These are phyloP conservation scores for Podila epicladia DNA, from an alignment of 192 early-diverging fungal species.

Conservation along the genomic window DNA sequence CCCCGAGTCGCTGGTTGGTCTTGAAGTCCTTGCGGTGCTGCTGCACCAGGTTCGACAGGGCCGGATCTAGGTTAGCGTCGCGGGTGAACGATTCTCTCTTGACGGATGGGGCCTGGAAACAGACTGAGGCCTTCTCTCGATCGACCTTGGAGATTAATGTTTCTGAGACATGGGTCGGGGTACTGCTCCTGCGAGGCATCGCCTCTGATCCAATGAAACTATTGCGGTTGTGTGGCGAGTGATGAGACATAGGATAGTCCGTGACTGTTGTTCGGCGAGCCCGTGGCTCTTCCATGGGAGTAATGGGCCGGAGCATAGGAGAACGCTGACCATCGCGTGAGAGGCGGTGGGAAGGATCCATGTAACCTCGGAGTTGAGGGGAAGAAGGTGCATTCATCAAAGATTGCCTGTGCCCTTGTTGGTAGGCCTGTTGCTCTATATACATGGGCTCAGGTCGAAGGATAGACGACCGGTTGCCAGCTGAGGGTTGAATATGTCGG, in stretches of 20 bases:
- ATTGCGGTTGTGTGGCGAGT: slow-evolving; percentile 6
- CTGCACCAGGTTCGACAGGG: slow-evolving; percentile 31
- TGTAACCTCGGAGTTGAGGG: slow-evolving; percentile 17
- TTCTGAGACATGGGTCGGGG: slow-evolving; percentile 5
- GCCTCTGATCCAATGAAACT: slow-evolving; percentile 31
- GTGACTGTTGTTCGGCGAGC: not conserved
- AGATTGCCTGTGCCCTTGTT: not conserved
- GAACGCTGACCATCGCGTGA: not conserved
- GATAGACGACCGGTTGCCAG: slow-evolving; percentile 12
- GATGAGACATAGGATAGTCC: not conserved
- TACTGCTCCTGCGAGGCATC: slow-evolving; percentile 20
- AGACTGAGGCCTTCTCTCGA: slow-evolving; percentile 31
- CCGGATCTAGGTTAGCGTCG: slow-evolving; percentile 35
- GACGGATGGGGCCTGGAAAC: slow-evolving; percentile 30
- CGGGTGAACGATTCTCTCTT: slow-evolving; percentile 24
- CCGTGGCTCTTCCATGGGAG: not conserved
- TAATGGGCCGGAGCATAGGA: not conserved
- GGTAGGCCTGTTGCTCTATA: slow-evolving; percentile 15
- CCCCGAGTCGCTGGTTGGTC: slow-evolving; percentile 40
- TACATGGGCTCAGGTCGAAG: slow-evolving; percentile 3
- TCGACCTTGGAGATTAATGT: slow-evolving; percentile 37
- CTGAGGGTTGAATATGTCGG: not conserved
- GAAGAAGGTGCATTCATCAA: slow-evolving; percentile 17
- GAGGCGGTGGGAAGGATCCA: slow-evolving; percentile 6
- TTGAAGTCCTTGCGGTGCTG: slow-evolving; percentile 47